phyloP scores from a whole-genome alignment of 2,329 filamentous ascomycete species.

The Hymenoscyphus scutula region DNA sequence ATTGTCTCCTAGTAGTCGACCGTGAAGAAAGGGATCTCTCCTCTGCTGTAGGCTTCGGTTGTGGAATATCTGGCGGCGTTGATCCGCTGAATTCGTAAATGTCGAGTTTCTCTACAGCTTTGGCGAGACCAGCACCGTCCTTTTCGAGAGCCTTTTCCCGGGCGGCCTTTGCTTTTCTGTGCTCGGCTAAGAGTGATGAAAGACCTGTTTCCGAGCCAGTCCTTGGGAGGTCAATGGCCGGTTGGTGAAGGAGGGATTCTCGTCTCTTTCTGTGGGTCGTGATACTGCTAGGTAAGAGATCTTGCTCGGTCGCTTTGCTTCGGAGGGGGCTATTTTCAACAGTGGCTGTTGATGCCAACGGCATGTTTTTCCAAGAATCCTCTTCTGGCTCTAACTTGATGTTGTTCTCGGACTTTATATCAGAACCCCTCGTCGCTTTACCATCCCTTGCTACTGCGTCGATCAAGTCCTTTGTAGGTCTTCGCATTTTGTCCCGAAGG shows the following conservation, averaged over 20 bases:
- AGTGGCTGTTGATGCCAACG: conserved; percentile 25
- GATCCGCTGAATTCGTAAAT: conserved; percentile 34
- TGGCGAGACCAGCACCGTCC: conserved; percentile 19
- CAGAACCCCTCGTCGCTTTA: conserved; percentile 40
- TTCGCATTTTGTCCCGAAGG: conserved; percentile 77
- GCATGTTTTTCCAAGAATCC: conserved; percentile 34
- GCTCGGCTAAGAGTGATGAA: conserved; percentile 34
- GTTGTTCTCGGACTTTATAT: conserved; percentile 25
- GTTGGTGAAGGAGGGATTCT: conserved; percentile 33
- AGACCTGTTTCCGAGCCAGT: conserved; percentile 28
- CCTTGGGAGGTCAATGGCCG: conserved; percentile 22
- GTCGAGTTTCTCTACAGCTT: conserved; percentile 27
- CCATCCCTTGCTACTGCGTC: conserved; percentile 70
- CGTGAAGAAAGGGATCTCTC: conserved; percentile 24
- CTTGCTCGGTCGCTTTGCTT: conserved; percentile 25
- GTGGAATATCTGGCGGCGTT: conserved; percentile 22
- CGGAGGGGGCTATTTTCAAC: conserved; percentile 35
- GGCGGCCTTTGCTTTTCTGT: conserved; percentile 30
- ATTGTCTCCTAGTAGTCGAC: conserved; percentile 25
- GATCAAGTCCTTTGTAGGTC: conserved; percentile 72
- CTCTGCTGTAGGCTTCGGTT: conserved; percentile 15
- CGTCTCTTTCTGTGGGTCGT: conserved; percentile 35
- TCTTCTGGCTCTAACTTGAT: conserved; percentile 35
- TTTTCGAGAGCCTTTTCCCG: conserved; percentile 25
- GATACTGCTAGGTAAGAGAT: conserved; percentile 29